These are phyloP conservation scores for Apostasia ramifera DNA, from an alignment of 106 monocot genomes.

Conservation along the genomic window DNA sequence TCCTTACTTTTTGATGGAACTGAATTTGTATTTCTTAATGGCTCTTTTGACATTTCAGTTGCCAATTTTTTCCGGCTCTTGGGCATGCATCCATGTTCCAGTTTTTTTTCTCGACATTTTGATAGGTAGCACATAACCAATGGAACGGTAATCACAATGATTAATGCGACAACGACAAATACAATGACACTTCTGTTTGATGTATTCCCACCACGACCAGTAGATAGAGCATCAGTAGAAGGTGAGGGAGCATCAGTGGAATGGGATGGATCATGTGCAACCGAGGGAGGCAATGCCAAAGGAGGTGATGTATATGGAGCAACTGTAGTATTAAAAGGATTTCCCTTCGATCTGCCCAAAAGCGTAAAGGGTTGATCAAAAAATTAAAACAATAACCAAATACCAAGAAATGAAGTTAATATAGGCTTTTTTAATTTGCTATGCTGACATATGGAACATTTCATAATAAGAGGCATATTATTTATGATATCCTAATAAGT, in stretches of 20 bases:
- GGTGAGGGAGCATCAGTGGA: conserved; percentile 18
- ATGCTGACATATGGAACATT: not conserved
- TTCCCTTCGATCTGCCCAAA: conserved; percentile 74
- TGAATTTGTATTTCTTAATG: not conserved
- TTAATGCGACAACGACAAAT: conserved; percentile 24
- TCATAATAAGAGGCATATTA: not conserved
- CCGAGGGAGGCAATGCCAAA: conserved; percentile 2
- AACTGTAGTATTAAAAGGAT: conserved; percentile 64
- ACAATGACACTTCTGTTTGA: conserved; percentile 24
- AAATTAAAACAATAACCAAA: not conserved
- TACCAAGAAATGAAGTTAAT: not conserved
- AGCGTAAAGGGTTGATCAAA: conserved; percentile 4
- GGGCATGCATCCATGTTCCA: not conserved
- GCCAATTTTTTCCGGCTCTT: conserved; percentile 1
- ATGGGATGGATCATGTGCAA: conserved; percentile 14
- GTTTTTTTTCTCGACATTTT: conserved; percentile 17
- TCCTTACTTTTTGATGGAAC: conserved; percentile 12
- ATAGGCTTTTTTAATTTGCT: not conserved
- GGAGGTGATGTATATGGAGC: conserved; percentile 33
- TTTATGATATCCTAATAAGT: not conserved
- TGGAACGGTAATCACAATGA: conserved; percentile 16
- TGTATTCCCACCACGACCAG: conserved; percentile 16
- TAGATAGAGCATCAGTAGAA: conserved; percentile 18
- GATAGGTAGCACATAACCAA: conserved; percentile 22
- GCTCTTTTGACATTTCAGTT: conserved; percentile 3